Base-by-base conservation (phyloP, 1,284 basidiomycete species). In the Trichosporon sp. region DNA sequence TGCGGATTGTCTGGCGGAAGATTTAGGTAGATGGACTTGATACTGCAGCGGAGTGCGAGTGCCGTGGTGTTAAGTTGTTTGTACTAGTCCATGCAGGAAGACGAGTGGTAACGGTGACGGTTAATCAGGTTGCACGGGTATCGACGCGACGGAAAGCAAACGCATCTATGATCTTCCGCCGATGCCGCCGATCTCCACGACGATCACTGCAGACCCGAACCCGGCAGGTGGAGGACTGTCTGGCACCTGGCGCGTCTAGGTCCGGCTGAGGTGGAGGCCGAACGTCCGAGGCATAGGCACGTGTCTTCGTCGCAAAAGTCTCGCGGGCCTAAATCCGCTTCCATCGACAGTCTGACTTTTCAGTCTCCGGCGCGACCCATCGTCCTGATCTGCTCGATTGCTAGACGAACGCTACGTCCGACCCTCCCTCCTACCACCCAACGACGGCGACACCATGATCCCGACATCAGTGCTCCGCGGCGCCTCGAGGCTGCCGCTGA, bases 401-500 rank as follows among this genome's bases (percentile, higher is more conserved):
- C n/a, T n/a, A n/a, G n/a, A n/a, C n/a, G n/a, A n/a, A n/a, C n/a
- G n/a, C n/a, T n/a, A n/a, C n/a, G n/a, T n/a, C n/a, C n/a, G n/a
- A n/a, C n/a, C 51, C 18, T n/a, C 60, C 38, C 51, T 18, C 21
- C 53, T 21, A 18, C 31, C 64, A 7, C 25, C 38, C 34, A 1
- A 11, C 35, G 23, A 66, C n/a, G n/a, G n/a, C n/a, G n/a, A n/a
- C n/a, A 74, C 34, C 4, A 83, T 83, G 81, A 71, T 76, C 62
- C 77, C 77, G 38, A 76, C 82, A 44, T 69, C 72, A 35, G 71
- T 78, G n/a, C 68, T 80, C 9, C 70, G 74, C 23, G 82, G 83
- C 58, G 93, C 93, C 29, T 92, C 90, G 2, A 86, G 94, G 67
- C 84, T 89, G 29, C 87, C 92, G 4, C 85, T 96, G 63, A 93